These are phyloP conservation scores for Citrullus amarus DNA, from an alignment of 306 rosid species.

Conservation along the genomic window DNA sequence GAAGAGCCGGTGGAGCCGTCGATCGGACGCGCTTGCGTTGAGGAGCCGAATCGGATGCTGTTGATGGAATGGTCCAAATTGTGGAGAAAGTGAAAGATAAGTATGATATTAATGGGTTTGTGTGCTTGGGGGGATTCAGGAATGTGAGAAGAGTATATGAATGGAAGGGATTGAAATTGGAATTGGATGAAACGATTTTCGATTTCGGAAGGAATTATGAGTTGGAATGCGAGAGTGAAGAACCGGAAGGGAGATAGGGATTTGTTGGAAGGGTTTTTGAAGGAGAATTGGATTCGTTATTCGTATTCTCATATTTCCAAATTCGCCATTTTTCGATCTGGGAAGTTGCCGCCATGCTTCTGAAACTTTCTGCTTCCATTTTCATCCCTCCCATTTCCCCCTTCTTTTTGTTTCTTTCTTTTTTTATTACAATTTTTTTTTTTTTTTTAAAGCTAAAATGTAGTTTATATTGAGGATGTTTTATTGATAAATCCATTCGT, in stretches of 20 bases:
- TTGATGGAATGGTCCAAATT: conserved; percentile 41
- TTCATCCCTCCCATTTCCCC: neutral
- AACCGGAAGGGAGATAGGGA: conserved; percentile 52
- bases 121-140: conserved; percentile 67
- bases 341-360: conserved; percentile 22
- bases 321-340: conserved; percentile 48
- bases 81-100: conserved; percentile 58
- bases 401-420: neutral
- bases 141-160: conserved; percentile 72
- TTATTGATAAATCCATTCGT: too few species aligned
- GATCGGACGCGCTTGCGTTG: conserved; percentile 47
- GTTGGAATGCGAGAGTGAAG: conserved; percentile 74
- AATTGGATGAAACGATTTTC: conserved; percentile 70
- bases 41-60: conserved; percentile 43
- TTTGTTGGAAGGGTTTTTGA: conserved; percentile 47
- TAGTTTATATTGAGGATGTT: too few species aligned
- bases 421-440: neutral
- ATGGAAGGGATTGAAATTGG: conserved; percentile 83
- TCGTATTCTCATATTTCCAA: conserved; percentile 51
- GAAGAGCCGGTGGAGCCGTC: conserved; percentile 54
- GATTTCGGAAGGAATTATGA: conserved; percentile 61
- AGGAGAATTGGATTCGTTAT: conserved; percentile 50
- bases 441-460: too few species aligned
- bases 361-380: neutral
- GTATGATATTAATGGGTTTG: conserved; percentile 48